These are phyloP conservation scores for Sporothrix inflata DNA, from an alignment of 2,329 filamentous ascomycete genomes.

Conservation along the genomic window DNA sequence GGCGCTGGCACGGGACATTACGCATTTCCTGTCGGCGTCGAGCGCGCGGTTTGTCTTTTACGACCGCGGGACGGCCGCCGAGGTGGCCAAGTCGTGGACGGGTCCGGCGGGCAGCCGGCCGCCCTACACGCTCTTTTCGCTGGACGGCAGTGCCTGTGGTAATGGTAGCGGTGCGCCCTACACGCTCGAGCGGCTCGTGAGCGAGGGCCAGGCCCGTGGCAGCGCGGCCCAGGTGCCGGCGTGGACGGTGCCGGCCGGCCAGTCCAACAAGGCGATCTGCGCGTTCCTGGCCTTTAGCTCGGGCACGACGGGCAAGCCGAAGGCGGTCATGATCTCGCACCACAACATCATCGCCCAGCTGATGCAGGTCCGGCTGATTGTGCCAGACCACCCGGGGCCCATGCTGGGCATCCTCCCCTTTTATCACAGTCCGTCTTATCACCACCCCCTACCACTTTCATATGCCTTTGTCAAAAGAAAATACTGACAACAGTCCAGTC, in stretches of 20 bases:
- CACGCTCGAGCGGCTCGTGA: not conserved
- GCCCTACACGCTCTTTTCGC: constrained; percentile 15
- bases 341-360: constrained; percentile 63
- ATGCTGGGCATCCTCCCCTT: constrained; percentile 37
- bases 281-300: constrained; percentile 53
- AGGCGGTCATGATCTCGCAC: constrained; percentile 59
- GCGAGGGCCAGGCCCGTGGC: not conserved
- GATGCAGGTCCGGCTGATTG: constrained; percentile 60
- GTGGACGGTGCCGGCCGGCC: constrained; percentile 11
- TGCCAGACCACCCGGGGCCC: constrained; percentile 41
- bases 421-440: constrained; percentile 35
- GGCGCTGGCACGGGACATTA: not conserved
- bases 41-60: not conserved
- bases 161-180: not conserved
- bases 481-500: constrained; percentile 37
- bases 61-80: not conserved
- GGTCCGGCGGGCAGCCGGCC: constrained; percentile 3
- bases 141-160: not conserved
- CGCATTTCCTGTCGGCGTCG: constrained; percentile 7
- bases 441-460: not conserved
- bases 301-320: constrained; percentile 64
- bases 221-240: not conserved
- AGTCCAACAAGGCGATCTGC: constrained; percentile 52
- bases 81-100: constrained; percentile 14
- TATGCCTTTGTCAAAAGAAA: constrained; percentile 36